A percentile compares a stretch with the other conserved stretches of the same genome.
phyloP scores from a whole-genome alignment of 2,329 filamentous ascomycete genomes.

The Uncinocarpus reesii region DNA sequence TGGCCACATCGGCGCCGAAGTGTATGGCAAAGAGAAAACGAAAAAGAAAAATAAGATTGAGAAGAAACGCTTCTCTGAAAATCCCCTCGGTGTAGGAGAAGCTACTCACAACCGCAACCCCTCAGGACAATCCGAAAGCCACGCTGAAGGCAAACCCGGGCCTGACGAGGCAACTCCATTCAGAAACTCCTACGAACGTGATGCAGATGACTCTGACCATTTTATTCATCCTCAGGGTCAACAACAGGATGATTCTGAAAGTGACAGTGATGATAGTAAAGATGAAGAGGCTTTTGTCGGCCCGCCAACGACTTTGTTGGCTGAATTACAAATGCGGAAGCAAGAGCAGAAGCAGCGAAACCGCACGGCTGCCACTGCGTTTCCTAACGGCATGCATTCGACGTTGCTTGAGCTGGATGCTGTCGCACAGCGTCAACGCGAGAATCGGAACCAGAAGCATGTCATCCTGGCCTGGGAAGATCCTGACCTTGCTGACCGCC shows the following conservation, averaged over 20 bases:
- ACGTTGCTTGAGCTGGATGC: conserved; percentile 85
- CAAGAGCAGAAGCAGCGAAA: conserved; percentile 75
- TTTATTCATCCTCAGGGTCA: conserved; percentile 13
- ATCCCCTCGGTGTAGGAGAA: background rate
- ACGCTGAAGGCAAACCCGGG: conserved; percentile 20
- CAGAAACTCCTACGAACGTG: conserved; percentile 17
- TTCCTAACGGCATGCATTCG: conserved; percentile 72
- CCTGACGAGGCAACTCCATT: conserved; percentile 16
- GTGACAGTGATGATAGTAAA: conserved; percentile 25
- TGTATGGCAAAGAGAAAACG: conserved; percentile 50
- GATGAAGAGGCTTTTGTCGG: conserved; percentile 48
- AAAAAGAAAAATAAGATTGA: conserved; percentile 27
- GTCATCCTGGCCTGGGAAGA: conserved; percentile 85
- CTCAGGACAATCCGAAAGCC: conserved; percentile 3
- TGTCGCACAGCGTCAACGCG: conserved; percentile 73
- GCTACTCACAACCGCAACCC: conserved; percentile 19
- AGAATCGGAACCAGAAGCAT: conserved; percentile 60
- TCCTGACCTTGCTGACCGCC: conserved; percentile 31
- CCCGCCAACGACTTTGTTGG: conserved; percentile 78
- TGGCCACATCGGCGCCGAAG: conserved; percentile 62
- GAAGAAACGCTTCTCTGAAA: conserved; percentile 13
- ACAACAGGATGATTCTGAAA: conserved; percentile 19
- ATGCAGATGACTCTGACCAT: conserved; percentile 1
- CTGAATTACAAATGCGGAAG: conserved; percentile 84
- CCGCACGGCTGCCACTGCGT: conserved; percentile 52